These are phyloP conservation scores for Xerocomellus intermedius DNA, from an alignment of 768 basidiomycete genomes.

Conservation along the genomic window DNA sequence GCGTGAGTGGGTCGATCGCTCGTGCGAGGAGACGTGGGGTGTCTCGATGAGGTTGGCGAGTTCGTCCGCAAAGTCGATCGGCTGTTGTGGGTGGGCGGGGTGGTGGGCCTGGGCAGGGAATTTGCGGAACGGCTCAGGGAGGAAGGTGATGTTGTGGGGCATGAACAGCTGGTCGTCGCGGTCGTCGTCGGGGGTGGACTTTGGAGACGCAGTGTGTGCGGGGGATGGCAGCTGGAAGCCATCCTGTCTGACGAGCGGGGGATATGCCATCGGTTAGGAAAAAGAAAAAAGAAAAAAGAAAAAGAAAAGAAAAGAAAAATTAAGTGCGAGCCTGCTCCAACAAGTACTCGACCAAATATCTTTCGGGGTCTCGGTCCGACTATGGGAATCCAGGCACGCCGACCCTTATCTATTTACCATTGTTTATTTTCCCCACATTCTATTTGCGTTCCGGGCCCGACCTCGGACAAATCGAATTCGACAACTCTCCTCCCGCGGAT, in stretches of 20 bases:
- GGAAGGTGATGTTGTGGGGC: slow-evolving; percentile 43
- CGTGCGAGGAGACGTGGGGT: slow-evolving; percentile 34
- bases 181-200: slow-evolving; percentile 30
- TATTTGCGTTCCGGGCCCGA: slow-evolving; percentile 18
- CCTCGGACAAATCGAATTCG: slow-evolving; percentile 10
- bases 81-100: slow-evolving; percentile 7
- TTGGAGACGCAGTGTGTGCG: slow-evolving; percentile 29
- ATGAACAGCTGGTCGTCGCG: slow-evolving; percentile 41
- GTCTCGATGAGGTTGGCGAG: slow-evolving; percentile 57
- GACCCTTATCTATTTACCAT: slow-evolving; percentile 1
- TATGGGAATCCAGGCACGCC: slow-evolving; percentile 30
- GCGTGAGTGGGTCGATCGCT: slow-evolving; percentile 43
- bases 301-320: neutral
- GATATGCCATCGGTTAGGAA: slow-evolving; percentile 26
- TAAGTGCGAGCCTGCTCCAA: neutral
- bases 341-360: slow-evolving; percentile 13
- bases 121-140: slow-evolving; percentile 57
- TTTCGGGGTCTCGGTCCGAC: slow-evolving; percentile 34
- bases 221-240: slow-evolving; percentile 67
- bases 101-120: slow-evolving; percentile 35
- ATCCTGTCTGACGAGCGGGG: slow-evolving; percentile 54
- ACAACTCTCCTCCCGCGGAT: neutral
- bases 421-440: slow-evolving; percentile 25
- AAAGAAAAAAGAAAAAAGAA: neutral
- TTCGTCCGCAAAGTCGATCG: slow-evolving; percentile 67